phyloP scores from a whole-genome alignment of 345 rosid genomes.

The Alliaria petiolata region DNA sequence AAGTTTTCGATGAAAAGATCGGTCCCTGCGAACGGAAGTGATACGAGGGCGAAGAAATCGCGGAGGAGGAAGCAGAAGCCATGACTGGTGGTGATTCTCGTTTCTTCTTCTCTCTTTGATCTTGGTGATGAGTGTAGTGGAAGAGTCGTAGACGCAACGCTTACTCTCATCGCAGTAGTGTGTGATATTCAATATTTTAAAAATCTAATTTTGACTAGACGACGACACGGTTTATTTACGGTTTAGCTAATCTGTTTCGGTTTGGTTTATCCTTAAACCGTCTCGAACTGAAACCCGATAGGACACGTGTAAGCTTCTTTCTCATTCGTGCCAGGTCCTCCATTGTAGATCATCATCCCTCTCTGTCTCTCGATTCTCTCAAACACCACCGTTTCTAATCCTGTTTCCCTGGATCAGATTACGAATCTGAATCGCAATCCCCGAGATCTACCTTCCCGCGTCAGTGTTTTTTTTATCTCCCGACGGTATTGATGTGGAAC shows the following conservation, averaged over 20 bases:
- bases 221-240: background rate
- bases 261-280: background rate
- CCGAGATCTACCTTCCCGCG: background rate
- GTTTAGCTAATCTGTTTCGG: background rate
- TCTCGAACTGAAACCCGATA: background rate
- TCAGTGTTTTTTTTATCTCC: background rate
- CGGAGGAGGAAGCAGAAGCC: constrained; percentile 14
- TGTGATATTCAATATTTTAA: background rate
- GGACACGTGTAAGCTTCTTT: constrained; percentile 26
- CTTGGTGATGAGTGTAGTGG: background rate
- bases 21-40: background rate
- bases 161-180: background rate
- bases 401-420: constrained; percentile 2
- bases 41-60: background rate
- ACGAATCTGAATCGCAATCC: constrained; percentile 22
- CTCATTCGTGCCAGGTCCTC: constrained; percentile 22
- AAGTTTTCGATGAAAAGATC: background rate
- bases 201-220: background rate
- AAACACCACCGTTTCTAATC: background rate
- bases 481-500: constrained; percentile 21
- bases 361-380: constrained; percentile 10
- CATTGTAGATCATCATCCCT: constrained; percentile 20
- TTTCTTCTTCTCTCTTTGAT: background rate
- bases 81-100: constrained; percentile 3
- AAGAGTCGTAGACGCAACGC: constrained; percentile 17